phyloP scores from a whole-genome alignment of 305 asterid genomes.

The Plantago rigida region DNA sequence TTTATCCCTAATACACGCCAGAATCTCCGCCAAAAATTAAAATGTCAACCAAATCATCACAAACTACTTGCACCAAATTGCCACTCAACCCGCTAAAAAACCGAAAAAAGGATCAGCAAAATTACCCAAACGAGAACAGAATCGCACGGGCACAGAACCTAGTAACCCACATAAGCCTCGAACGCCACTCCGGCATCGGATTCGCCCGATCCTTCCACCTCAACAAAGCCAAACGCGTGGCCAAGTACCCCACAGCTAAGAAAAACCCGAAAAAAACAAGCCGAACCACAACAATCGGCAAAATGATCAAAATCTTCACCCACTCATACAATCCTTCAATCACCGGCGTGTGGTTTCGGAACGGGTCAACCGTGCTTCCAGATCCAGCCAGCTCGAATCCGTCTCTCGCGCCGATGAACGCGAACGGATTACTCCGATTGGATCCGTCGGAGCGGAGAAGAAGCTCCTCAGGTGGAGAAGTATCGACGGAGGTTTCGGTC shows the following conservation, averaged over 20 bases:
- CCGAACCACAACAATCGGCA: conserved; percentile 62
- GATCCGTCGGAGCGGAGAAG: conserved; percentile 23
- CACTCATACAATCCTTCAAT: conserved; percentile 86
- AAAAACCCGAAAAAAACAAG: conserved; percentile 56
- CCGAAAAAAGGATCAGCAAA: neutral
- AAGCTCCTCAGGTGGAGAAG: conserved; percentile 2
- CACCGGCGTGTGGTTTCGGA: conserved; percentile 53
- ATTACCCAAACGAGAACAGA: conserved; percentile 85
- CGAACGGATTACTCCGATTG: conserved; percentile 38
- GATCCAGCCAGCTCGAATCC: conserved; percentile 57
- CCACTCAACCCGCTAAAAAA: neutral
- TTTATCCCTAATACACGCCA: too few relatives aligned
- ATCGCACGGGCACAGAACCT: conserved; percentile 63
- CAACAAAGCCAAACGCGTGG: conserved; percentile 49
- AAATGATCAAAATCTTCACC: conserved; percentile 63
- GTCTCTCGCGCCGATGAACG: conserved; percentile 48
- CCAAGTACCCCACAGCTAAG: conserved; percentile 58
- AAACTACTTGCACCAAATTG: too few relatives aligned
- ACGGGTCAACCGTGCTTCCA: conserved; percentile 61
- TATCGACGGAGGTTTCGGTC: conserved; percentile 15
- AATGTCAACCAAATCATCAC: neutral
- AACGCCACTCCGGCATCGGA: conserved; percentile 89
- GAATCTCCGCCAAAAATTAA: neutral
- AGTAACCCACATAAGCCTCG: conserved; percentile 76
- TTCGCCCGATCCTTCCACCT: conserved; percentile 81